Percentiles rank a stretch among this genome's conserved stretches.
These are phyloP conservation scores for Penicillium daleae DNA, from an alignment of 495 filamentous ascomycete species.

Conservation along the genomic window DNA sequence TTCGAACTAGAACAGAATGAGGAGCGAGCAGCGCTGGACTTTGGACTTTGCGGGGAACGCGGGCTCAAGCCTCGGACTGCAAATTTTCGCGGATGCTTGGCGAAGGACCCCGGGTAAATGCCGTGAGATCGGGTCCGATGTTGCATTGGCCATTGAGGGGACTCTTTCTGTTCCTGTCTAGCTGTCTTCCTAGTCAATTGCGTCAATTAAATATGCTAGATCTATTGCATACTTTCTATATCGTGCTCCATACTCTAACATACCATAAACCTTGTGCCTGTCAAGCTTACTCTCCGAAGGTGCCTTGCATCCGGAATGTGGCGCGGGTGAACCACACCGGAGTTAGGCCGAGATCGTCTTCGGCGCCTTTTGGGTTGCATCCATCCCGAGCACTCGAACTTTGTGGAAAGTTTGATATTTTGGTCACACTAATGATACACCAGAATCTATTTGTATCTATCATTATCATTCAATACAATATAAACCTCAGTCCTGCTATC, in stretches of 20 bases:
- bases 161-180: background rate
- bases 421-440: background rate
- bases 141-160: too few species aligned
- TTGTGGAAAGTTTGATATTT: background rate
- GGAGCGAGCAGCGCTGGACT: constrained; percentile 15
- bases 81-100: constrained; percentile 31
- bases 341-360: constrained; percentile 14
- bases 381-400: background rate
- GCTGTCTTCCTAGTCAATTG: background rate
- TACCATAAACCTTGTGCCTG: constrained; percentile 5
- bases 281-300: constrained; percentile 13
- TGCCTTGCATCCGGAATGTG: constrained; percentile 20
- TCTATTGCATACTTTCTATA: background rate
- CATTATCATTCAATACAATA: too few species aligned
- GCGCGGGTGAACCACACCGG: constrained; percentile 9
- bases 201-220: background rate
- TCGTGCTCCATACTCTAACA: background rate
- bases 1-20: constrained; percentile 17
- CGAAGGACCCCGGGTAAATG: constrained; percentile 9
- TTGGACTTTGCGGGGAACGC: constrained; percentile 26
- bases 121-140: background rate
- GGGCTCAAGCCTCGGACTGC: constrained; percentile 17
- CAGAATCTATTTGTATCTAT: background rate
- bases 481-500: too few species aligned
- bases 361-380: constrained; percentile 4